These are phyloP conservation scores for Syncephalis plumigaleata DNA, from an alignment of 371 early-diverging fungal species.

Conservation along the genomic window DNA sequence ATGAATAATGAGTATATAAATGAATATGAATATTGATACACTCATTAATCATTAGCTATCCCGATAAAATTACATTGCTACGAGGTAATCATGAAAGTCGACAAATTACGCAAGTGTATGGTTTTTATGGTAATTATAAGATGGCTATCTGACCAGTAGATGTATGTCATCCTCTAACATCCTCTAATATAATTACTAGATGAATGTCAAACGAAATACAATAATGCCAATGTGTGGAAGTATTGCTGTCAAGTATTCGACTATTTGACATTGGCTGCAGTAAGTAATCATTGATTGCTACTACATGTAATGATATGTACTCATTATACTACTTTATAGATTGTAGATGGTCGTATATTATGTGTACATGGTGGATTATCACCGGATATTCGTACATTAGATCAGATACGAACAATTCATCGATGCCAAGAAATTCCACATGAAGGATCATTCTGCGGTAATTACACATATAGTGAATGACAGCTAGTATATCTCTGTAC, in stretches of 20 bases:
- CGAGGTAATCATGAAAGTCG: constrained; percentile 99
- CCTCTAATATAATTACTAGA: no score
- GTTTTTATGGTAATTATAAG: constrained; percentile 95
- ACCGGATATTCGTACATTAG: constrained; percentile 91
- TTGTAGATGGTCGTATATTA: constrained; percentile 19
- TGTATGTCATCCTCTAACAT: no score
- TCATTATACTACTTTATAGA: background rate
- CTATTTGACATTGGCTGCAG: constrained; percentile 93
- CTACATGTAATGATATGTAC: background rate
- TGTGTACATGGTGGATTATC: constrained; percentile 99
- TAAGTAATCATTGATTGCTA: constrained; percentile 15
- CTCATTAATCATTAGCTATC: constrained; percentile 27
- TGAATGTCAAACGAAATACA: constrained; percentile 95
- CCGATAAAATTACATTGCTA: constrained; percentile 91
- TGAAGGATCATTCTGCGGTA: constrained; percentile 94
- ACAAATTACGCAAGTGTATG: constrained; percentile 99
- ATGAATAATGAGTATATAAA: background rate
- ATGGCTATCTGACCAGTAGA: no score
- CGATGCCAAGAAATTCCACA: constrained; percentile 98
- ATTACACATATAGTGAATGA: no score
- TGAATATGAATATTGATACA: no score
- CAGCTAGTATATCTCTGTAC: no score
- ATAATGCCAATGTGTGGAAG: constrained; percentile 97
- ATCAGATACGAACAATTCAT: constrained; percentile 94
- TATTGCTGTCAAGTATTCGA: constrained; percentile 98